Evolutionary conservation across 2,329 filamentous ascomycete species (phyloP).

Genomic region (Neophaeococcomyces mojaviensis): DNA sequence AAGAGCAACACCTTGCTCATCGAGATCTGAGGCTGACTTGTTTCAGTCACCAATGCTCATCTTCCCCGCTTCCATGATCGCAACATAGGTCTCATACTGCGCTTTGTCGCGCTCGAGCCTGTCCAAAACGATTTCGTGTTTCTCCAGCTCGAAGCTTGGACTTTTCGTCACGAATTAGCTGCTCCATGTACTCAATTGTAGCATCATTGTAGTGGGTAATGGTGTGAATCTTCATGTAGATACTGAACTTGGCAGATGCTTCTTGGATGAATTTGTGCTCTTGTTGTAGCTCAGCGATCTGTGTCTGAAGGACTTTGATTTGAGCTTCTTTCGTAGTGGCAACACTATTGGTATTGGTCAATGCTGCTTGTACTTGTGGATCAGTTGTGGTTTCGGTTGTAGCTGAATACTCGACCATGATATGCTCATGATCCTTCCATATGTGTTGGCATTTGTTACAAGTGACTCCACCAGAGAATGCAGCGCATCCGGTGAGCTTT

Average conservation of each 20-base stretch:
- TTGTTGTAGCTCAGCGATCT: slow-evolving; percentile 25
- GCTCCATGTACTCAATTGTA: slow-evolving; percentile 33
- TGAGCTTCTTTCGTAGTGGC: slow-evolving; percentile 23
- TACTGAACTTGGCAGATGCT: slow-evolving; percentile 31
- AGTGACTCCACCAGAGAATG: slow-evolving; percentile 19
- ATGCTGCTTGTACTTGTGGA: slow-evolving; percentile 20
- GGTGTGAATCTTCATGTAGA: slow-evolving; percentile 33
- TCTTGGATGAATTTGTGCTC: slow-evolving; percentile 30
- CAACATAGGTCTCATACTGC: not conserved
- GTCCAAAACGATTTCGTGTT: not conserved
- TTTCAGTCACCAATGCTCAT: too few species aligned
- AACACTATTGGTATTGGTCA: slow-evolving; percentile 23
- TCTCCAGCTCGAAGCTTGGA: slow-evolving; percentile 27
- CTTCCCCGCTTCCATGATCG: not conserved
- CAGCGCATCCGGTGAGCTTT: slow-evolving; percentile 25
- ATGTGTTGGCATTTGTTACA: slow-evolving; percentile 28
- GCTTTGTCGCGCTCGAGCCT: not conserved
- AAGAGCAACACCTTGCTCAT: slow-evolving; percentile 16
- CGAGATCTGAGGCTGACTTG: too few species aligned
- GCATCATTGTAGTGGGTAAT: slow-evolving; percentile 37
- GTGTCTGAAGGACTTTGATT: slow-evolving; percentile 20
- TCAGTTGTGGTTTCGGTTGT: slow-evolving; percentile 23
- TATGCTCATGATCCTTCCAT: slow-evolving; percentile 33
- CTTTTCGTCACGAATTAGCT: slow-evolving; percentile 33
- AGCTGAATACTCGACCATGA: slow-evolving; percentile 27